Evolutionary conservation across 768 basidiomycete genomes (phyloP).

Genomic region (Mycena kentingensis): DNA sequence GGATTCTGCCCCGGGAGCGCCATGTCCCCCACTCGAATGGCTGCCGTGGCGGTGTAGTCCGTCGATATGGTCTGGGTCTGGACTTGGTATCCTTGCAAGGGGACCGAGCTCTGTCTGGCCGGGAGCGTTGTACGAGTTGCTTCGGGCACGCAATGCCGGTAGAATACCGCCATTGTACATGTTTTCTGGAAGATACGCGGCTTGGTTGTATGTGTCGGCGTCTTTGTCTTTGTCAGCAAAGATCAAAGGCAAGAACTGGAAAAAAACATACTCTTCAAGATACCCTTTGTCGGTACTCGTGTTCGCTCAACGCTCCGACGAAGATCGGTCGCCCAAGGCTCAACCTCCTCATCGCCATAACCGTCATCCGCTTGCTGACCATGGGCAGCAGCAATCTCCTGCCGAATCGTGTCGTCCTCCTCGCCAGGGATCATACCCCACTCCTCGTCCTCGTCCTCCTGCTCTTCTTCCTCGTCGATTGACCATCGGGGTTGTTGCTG

Average conservation of each 20-base stretch:
- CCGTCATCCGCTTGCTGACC: constrained; percentile 53
- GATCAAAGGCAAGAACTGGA: neutral
- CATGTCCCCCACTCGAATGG: constrained; percentile 50
- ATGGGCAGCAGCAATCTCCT: constrained; percentile 53
- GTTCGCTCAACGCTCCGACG: constrained; percentile 72
- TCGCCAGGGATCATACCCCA: constrained; percentile 64
- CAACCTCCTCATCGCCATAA: constrained; percentile 66
- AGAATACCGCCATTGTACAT: constrained; percentile 31
- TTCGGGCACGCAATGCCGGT: constrained; percentile 52
- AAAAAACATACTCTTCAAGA: constrained; percentile 65
- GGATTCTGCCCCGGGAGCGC: neutral
- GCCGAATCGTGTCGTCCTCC: constrained; percentile 72
- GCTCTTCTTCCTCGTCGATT: constrained; percentile 46
- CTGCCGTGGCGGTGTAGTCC: constrained; percentile 74
- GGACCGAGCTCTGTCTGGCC: constrained; percentile 65
- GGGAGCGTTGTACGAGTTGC: constrained; percentile 79
- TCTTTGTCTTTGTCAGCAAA: constrained; percentile 43
- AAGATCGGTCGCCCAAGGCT: constrained; percentile 77
- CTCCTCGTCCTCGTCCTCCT: constrained; percentile 80
- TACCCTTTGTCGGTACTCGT: constrained; percentile 73
- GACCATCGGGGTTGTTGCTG: constrained; percentile 39
- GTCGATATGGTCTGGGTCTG: constrained; percentile 85
- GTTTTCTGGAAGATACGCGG: constrained; percentile 51
- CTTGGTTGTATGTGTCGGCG: constrained; percentile 70
- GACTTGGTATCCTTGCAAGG: constrained; percentile 77